Percentiles rank a stretch among this genome's conserved stretches.
phyloP scores from a whole-genome alignment of 352 stramenopile species.

The Pythium guiyangense region DNA sequence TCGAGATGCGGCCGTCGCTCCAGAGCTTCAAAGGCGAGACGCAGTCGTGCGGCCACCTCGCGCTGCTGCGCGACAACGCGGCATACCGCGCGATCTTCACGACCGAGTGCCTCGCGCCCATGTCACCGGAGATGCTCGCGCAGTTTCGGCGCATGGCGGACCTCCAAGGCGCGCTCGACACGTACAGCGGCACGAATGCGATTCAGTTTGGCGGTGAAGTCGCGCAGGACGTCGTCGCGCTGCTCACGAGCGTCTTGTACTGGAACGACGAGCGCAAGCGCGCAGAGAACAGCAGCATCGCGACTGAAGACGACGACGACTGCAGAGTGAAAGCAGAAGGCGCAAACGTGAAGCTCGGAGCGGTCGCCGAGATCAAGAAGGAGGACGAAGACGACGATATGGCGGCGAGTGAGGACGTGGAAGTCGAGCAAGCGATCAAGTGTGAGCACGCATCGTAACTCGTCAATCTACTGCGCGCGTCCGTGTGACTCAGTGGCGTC shows the following conservation, averaged over 20 bases:
- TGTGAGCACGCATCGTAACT: too few relatives aligned
- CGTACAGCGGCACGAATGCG: slow-evolving; percentile 49
- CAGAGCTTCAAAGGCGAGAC: slow-evolving; percentile 39
- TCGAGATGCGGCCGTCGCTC: slow-evolving; percentile 57
- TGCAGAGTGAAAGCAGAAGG: not conserved
- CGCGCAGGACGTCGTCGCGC: slow-evolving; percentile 67
- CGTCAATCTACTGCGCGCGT: too few relatives aligned
- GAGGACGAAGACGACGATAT: too few relatives aligned
- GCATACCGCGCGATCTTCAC: slow-evolving; percentile 64
- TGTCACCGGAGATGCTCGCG: slow-evolving; percentile 49
- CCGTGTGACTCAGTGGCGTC: too few relatives aligned
- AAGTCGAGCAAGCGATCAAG: too few relatives aligned
- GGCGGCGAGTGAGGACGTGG: too few relatives aligned
- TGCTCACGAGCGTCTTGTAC: slow-evolving; percentile 62
- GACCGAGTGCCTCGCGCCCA: slow-evolving; percentile 35
- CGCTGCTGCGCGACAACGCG: slow-evolving; percentile 59
- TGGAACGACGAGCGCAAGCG: slow-evolving; percentile 63
- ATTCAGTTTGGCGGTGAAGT: slow-evolving; percentile 81
- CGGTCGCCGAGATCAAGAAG: not conserved
- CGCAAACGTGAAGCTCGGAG: slow-evolving; percentile 1
- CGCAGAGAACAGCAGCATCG: slow-evolving; percentile 20
- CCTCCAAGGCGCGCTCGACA: slow-evolving; percentile 65
- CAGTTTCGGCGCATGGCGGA: slow-evolving; percentile 73
- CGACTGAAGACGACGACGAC: not conserved
- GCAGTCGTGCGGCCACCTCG: slow-evolving; percentile 57